Base-by-base conservation (phyloP, 2,329 filamentous ascomycete genomes). In the Diplodia scrobiculata region DNA sequence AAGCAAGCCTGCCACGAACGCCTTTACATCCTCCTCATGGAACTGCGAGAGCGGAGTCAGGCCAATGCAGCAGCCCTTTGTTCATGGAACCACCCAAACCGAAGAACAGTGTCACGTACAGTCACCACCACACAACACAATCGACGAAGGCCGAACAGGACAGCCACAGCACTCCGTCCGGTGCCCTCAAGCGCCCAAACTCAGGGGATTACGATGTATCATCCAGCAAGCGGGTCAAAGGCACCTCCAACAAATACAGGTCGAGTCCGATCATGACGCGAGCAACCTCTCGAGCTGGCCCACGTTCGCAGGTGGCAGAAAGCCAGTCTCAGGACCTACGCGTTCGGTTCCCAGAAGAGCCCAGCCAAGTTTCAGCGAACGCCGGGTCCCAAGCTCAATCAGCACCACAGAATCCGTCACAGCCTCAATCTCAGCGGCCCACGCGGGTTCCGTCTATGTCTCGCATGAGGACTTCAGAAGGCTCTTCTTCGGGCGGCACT, bases 391-490 rank as follows among this genome's bases (percentile, higher is more conserved):
- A 58, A 41, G 1, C 52, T 25, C 52, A 55, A 9, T 13, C 13
- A 7, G 10, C 34, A 9, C n/a, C 7, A 13, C 14, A 10, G 10
- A 36, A n/a, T 13, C 7, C 41, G n/a, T 48, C 51, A 3, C 50
- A 62, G 29, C 17, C 29, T 14, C 48, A 53, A 29, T 29, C 48
- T 50, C 60, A 41, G 32, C n/a, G 2, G 11, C 21, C 48, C 2
- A 10, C 58, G 10, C 17, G 29, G 13, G 21, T 50, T 25, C 58
- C 41, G 5, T 17, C 51, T 2, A 14, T 27, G 13, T 59, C 53
- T 32, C 63, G 63, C 32, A 52, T 59, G 53, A 45, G 29, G 14
- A 52, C 63, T 19, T 58, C 63, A 1, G 13, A 38, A 4, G 41
- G 21, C 10, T 48, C 51, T 54, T 48, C 41, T 19, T 38, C 29